Conservation (phyloP, 1,284 basidiomycete genomes). For the Cryptococcus wingfieldii region DNA sequence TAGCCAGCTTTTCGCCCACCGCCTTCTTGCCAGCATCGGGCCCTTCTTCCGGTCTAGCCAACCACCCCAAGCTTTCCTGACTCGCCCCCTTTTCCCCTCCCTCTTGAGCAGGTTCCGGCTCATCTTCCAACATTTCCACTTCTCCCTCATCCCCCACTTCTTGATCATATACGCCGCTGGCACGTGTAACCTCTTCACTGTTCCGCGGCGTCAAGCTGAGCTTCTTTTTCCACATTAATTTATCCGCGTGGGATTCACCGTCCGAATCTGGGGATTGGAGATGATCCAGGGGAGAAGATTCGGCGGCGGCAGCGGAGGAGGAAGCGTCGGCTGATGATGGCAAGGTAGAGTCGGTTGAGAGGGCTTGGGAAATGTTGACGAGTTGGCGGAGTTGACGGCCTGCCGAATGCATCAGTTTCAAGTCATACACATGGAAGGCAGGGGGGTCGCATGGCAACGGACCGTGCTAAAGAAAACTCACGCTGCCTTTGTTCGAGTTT, state of each 20-base stretch:
- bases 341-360: not conserved
- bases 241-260: constrained; percentile 16
- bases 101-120: not conserved
- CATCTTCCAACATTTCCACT: not conserved
- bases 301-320: not conserved
- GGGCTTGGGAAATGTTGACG: not conserved
- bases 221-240: constrained; percentile 21
- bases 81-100: not conserved
- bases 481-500: constrained; percentile 39
- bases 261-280: constrained; percentile 19
- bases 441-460: not conserved
- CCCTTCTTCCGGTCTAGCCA: not conserved
- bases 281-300: constrained; percentile 5
- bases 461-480: constrained; percentile 18
- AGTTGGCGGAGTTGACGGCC: not conserved
- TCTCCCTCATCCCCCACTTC: not conserved
- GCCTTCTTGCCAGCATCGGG: not conserved
- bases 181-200: not conserved
- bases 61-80: not conserved
- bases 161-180: no score
- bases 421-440: not conserved
- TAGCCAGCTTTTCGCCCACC: not conserved
- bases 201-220: not conserved
- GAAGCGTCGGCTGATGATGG: not conserved
- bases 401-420: not conserved